These are phyloP conservation scores for Senna tora DNA, from an alignment of 306 rosid species.

Conservation along the genomic window DNA sequence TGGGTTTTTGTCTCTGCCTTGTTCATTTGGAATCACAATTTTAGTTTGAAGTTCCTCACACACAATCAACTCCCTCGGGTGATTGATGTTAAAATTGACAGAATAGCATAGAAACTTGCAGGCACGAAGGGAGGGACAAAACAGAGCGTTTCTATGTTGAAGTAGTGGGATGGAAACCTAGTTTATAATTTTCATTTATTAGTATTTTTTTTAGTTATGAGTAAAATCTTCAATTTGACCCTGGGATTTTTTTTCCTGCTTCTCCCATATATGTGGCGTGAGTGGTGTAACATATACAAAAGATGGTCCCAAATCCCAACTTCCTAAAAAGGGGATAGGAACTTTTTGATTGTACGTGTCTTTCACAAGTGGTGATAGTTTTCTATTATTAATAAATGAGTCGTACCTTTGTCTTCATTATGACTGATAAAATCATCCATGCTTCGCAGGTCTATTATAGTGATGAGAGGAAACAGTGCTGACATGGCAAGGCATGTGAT, in stretches of 20 bases:
- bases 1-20: background rate
- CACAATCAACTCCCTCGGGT: background rate
- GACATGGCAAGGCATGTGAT: slow-evolving; percentile 99
- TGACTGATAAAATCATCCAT: background rate
- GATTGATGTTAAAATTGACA: background rate
- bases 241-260: background rate
- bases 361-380: background rate
- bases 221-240: slow-evolving; percentile 11
- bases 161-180: slow-evolving; percentile 24
- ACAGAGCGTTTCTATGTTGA: slow-evolving; percentile 1
- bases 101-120: slow-evolving; percentile 30
- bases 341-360: background rate
- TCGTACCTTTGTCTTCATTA: background rate
- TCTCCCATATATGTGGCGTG: background rate
- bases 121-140: slow-evolving; percentile 28
- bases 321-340: background rate
- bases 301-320: background rate
- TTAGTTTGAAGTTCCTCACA: background rate
- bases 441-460: slow-evolving; percentile 74
- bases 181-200: slow-evolving; percentile 19
- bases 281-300: background rate
- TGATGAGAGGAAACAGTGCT: slow-evolving; percentile 98
- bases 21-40: background rate
- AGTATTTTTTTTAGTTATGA: background rate
- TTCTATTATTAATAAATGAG: background rate